These are phyloP conservation scores for Chondrus crispus DNA, from an alignment of 23 red algal genomes.

Conservation along the genomic window DNA sequence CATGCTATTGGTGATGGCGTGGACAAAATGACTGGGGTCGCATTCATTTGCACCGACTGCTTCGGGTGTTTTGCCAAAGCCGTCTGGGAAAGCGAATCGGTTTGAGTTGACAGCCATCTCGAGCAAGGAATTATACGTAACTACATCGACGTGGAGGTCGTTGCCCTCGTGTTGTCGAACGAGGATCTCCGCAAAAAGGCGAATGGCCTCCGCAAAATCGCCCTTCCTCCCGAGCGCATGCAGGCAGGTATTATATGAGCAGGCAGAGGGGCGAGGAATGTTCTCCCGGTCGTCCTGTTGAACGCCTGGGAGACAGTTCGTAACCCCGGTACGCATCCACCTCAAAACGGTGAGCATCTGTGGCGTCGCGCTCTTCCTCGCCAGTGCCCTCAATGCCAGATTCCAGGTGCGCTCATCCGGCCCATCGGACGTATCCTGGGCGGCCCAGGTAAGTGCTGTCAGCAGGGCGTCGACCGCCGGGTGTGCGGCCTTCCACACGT, in stretches of 20 bases:
- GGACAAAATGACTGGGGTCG: neutral
- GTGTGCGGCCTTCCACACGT: neutral
- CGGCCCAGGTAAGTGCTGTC: neutral
- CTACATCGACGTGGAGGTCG: neutral
- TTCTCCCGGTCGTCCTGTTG: neutral
- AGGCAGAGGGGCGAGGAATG: neutral
- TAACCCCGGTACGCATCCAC: neutral
- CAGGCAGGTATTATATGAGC: neutral
- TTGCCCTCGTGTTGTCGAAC: too few relatives aligned
- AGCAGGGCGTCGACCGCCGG: neutral
- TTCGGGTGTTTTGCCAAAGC: neutral
- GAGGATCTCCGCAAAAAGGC: neutral
- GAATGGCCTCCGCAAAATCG: neutral
- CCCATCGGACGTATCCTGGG: neutral
- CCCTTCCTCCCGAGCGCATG: neutral
- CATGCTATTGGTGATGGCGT: neutral
- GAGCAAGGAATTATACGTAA: neutral
- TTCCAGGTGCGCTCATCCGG: neutral
- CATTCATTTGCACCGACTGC: too few relatives aligned
- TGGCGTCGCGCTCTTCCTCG: neutral
- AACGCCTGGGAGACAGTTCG: too few relatives aligned
- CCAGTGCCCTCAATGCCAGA: neutral
- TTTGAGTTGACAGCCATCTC: neutral
- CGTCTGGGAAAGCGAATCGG: neutral
- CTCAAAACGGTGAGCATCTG: neutral